These are phyloP conservation scores for Penicillium sp. DNA, from an alignment of 2,329 filamentous ascomycete genomes.

Conservation along the genomic window DNA sequence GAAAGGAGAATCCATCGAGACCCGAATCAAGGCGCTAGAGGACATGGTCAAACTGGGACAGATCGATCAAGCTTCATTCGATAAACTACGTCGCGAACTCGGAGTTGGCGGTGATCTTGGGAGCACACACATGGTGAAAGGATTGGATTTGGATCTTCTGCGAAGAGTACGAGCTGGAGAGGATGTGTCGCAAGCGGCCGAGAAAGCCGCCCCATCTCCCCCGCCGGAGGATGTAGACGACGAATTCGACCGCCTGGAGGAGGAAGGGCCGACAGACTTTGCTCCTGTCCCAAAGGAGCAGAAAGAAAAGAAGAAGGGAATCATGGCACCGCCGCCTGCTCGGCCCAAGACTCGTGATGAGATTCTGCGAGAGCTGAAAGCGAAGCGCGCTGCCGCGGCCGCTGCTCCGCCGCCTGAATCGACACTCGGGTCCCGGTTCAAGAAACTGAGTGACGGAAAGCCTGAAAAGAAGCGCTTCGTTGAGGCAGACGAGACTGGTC, in stretches of 20 bases:
- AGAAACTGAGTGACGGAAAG: slow-evolving; percentile 52
- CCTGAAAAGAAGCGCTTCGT: slow-evolving; percentile 54
- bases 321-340: slow-evolving; percentile 47
- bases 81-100: slow-evolving; percentile 72
- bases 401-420: slow-evolving; percentile 51
- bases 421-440: slow-evolving; percentile 57
- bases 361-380: slow-evolving; percentile 61
- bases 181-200: slow-evolving; percentile 52
- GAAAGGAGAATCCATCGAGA: slow-evolving; percentile 53
- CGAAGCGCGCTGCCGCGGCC: slow-evolving; percentile 48
- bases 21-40: slow-evolving; percentile 75
- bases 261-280: slow-evolving; percentile 36
- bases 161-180: slow-evolving; percentile 48
- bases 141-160: slow-evolving; percentile 78
- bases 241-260: slow-evolving; percentile 52
- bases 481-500: slow-evolving; percentile 55
- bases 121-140: slow-evolving; percentile 87
- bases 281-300: slow-evolving; percentile 35
- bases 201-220: slow-evolving; percentile 26
- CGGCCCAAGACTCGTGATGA: slow-evolving; percentile 60
- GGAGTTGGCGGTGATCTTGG: slow-evolving; percentile 74
- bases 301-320: slow-evolving; percentile 53
- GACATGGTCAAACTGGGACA: slow-evolving; percentile 79
- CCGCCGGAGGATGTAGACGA: slow-evolving; percentile 61
- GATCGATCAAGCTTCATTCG: slow-evolving; percentile 78